Conservation (phyloP, 2,329 filamentous ascomycete species). For the Amphichorda felina region DNA sequence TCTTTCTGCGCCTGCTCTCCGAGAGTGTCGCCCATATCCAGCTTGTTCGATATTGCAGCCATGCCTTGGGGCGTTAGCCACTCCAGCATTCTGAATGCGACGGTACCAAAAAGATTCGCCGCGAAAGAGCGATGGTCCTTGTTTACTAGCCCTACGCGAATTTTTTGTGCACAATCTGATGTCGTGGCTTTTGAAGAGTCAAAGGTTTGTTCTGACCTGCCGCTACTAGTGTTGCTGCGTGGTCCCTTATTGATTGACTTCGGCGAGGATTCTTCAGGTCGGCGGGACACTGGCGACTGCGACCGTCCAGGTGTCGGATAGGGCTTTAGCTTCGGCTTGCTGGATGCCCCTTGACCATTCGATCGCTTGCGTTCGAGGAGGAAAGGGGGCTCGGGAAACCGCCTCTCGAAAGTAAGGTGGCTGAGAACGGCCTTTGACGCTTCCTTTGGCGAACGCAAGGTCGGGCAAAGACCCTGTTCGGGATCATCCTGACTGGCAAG, state of each 20-base stretch:
- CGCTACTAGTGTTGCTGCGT: too few relatives aligned
- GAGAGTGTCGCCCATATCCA: constrained; percentile 4
- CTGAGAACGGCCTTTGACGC: constrained; percentile 29
- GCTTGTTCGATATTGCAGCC: constrained; percentile 31
- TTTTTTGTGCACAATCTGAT: background rate
- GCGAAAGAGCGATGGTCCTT: constrained; percentile 50
- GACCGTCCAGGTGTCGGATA: background rate
- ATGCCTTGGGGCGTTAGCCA: constrained; percentile 54
- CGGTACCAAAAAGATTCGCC: constrained; percentile 52
- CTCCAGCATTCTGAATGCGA: constrained; percentile 58
- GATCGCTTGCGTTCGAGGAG: too few relatives aligned
- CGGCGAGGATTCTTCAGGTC: background rate
- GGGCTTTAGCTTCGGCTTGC: background rate
- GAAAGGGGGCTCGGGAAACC: background rate
- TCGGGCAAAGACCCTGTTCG: constrained; percentile 54
- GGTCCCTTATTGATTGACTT: too few relatives aligned
- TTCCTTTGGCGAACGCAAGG: constrained; percentile 27
- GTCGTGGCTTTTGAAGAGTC: background rate
- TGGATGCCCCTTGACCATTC: background rate
- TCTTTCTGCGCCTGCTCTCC: background rate
- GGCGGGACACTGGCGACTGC: background rate
- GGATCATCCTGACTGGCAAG: constrained; percentile 72
- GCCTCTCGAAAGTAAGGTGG: constrained; percentile 29
- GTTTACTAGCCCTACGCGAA: constrained; percentile 16
- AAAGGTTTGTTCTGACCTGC: too few relatives aligned